A percentile compares a stretch with the other conserved stretches of the same genome.
Evolutionary conservation across 1,284 basidiomycete species (phyloP).

Genomic region (Boletus smithii): DNA sequence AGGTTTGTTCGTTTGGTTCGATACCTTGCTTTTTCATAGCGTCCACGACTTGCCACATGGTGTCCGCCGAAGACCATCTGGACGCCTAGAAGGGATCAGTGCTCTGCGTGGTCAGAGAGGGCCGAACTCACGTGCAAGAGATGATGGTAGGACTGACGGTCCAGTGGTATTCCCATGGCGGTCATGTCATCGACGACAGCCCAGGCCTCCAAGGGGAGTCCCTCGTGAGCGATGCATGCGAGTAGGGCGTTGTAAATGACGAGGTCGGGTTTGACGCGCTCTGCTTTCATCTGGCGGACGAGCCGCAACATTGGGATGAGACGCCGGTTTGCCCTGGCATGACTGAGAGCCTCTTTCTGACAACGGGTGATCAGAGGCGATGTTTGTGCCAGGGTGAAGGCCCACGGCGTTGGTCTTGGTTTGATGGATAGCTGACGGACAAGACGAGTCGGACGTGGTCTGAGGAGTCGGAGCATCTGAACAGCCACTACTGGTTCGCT

Average conservation of each 20-base stretch:
- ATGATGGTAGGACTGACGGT: constrained; percentile 58
- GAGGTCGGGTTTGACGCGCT: constrained; percentile 47
- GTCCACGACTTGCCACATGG: constrained; percentile 36
- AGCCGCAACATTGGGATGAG: constrained; percentile 29
- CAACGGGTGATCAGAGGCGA: too few relatives aligned
- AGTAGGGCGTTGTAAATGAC: constrained; percentile 57
- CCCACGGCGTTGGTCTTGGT: constrained; percentile 23
- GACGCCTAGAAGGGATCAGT: constrained; percentile 34
- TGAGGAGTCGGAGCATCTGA: background rate
- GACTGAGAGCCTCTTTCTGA: too few relatives aligned
- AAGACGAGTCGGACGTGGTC: too few relatives aligned
- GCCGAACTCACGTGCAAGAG: constrained; percentile 52
- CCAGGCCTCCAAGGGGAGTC: constrained; percentile 51
- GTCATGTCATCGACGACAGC: constrained; percentile 75
- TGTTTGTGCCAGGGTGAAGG: too few relatives aligned
- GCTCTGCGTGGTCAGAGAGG: constrained; percentile 2
- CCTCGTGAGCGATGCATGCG: constrained; percentile 41
- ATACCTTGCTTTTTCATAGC: constrained; percentile 51
- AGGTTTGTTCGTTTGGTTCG: constrained; percentile 50
- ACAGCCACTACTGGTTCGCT: too few relatives aligned
- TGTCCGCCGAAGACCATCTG: constrained; percentile 29
- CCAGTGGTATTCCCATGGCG: constrained; percentile 52
- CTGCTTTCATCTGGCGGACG: constrained; percentile 55
- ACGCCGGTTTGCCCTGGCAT: too few relatives aligned
- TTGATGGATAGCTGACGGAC: constrained; percentile 9